Conservation (phyloP, 345 rosid genomes). For the Eucalyptus lansdowneana region DNA sequence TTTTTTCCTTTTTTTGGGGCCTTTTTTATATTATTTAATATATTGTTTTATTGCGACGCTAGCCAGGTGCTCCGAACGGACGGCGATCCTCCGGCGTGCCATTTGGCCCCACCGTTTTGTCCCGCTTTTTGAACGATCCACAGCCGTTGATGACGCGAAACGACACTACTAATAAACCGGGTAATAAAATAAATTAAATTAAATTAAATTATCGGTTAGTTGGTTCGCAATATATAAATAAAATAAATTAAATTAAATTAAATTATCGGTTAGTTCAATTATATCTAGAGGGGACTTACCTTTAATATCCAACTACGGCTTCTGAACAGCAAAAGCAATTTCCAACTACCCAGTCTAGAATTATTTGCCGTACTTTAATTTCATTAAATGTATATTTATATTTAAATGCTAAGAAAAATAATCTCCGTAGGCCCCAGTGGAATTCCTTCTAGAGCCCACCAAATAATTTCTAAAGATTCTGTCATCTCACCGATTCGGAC, state of each 20-base stretch:
- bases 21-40: background rate
- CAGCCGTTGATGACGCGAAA: background rate
- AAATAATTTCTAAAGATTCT: background rate
- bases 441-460: background rate
- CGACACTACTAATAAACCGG: background rate
- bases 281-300: background rate
- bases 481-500: background rate
- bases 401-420: background rate
- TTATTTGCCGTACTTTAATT: background rate
- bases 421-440: background rate
- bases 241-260: background rate
- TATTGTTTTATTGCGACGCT: background rate
- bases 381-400: background rate
- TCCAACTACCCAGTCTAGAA: background rate
- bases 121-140: background rate
- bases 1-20: background rate
- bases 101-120: background rate
- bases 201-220: background rate
- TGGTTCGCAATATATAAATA: background rate
- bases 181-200: background rate
- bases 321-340: background rate
- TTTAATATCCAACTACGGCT: background rate
- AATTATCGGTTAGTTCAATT: background rate
- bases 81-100: background rate
- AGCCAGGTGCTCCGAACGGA: background rate